Evolutionary conservation across 768 basidiomycete genomes (phyloP).

Genomic region (Mrakia blollopis): DNA sequence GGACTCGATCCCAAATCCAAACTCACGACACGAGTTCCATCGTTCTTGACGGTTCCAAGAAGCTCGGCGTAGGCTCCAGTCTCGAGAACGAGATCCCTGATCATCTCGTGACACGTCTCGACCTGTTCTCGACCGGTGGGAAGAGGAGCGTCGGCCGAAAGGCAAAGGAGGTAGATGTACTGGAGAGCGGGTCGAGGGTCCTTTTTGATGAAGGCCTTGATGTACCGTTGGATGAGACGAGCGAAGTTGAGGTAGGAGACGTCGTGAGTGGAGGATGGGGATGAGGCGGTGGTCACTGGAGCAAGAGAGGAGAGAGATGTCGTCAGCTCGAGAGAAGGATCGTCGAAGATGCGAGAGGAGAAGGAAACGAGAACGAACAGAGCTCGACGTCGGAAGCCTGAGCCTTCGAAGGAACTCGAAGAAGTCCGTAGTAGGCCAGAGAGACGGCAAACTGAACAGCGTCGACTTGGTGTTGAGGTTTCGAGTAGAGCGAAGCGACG

Average conservation of each 20-base stretch:
- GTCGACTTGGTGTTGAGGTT: constrained; percentile 79
- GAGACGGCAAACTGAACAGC: constrained; percentile 91
- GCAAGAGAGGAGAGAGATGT: background rate
- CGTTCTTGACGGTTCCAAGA: constrained; percentile 83
- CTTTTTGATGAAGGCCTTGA: constrained; percentile 84
- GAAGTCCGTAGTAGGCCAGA: constrained; percentile 83
- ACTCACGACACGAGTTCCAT: constrained; percentile 81
- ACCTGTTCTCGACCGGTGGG: constrained; percentile 78
- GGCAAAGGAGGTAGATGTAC: constrained; percentile 81
- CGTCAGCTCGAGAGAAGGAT: background rate
- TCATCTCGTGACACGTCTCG: constrained; percentile 51
- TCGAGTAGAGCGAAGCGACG: constrained; percentile 82
- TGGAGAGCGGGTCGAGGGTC: constrained; percentile 91
- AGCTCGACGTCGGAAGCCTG: constrained; percentile 79
- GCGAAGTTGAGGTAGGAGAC: constrained; percentile 59
- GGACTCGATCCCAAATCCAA: background rate
- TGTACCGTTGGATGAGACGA: constrained; percentile 84
- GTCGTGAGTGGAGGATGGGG: constrained; percentile 26
- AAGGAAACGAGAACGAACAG: constrained; percentile 52
- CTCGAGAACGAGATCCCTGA: constrained; percentile 47
- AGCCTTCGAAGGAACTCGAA: constrained; percentile 73
- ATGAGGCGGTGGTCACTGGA: constrained; percentile 23
- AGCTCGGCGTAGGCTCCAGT: constrained; percentile 72
- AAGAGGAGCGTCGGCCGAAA: constrained; percentile 65
- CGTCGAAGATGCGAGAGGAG: background rate